Evolutionary conservation across 2,329 filamentous ascomycete genomes (phyloP).

Genomic region (Fusarium sulawesiense): DNA sequence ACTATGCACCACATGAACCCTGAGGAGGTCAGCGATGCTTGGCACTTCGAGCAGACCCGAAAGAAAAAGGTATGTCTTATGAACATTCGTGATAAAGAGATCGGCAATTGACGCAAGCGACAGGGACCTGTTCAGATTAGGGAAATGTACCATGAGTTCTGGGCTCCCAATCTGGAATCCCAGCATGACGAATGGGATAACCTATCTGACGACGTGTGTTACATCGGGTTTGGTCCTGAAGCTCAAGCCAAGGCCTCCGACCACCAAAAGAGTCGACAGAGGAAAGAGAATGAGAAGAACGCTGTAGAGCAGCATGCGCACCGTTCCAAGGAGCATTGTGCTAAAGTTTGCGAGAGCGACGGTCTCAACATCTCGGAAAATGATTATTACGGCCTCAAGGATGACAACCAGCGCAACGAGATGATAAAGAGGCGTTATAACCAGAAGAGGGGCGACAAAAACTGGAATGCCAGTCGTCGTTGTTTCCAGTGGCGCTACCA

Average conservation of each 20-base stretch:
- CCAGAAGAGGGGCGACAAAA: constrained; percentile 32
- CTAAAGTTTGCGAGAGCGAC: constrained; percentile 60
- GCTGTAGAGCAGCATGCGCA: constrained; percentile 59
- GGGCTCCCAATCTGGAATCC: constrained; percentile 57
- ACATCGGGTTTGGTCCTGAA: constrained; percentile 54
- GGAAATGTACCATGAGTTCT: constrained; percentile 63
- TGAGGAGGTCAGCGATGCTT: constrained; percentile 63
- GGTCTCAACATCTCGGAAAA: constrained; percentile 52
- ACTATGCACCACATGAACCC: constrained; percentile 68
- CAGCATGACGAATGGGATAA: constrained; percentile 65
- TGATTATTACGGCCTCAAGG: constrained; percentile 47
- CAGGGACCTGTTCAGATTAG: constrained; percentile 59
- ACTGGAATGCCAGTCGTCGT: constrained; percentile 49
- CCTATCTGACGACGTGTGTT: constrained; percentile 60
- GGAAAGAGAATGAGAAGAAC: constrained; percentile 54
- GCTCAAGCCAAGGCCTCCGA: constrained; percentile 51
- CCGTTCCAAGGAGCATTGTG: constrained; percentile 59
- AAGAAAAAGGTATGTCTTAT: constrained; percentile 54
- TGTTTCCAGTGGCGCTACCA: constrained; percentile 63
- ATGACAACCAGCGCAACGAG: constrained; percentile 45
- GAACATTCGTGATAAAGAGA: no score
- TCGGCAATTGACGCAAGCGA: constrained; percentile 23
- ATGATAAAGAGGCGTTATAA: constrained; percentile 47
- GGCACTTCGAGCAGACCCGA: constrained; percentile 65
- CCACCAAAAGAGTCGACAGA: constrained; percentile 51